Conservation (phyloP, 2,329 filamentous ascomycete genomes). For the Sphaerulina populicola region DNA sequence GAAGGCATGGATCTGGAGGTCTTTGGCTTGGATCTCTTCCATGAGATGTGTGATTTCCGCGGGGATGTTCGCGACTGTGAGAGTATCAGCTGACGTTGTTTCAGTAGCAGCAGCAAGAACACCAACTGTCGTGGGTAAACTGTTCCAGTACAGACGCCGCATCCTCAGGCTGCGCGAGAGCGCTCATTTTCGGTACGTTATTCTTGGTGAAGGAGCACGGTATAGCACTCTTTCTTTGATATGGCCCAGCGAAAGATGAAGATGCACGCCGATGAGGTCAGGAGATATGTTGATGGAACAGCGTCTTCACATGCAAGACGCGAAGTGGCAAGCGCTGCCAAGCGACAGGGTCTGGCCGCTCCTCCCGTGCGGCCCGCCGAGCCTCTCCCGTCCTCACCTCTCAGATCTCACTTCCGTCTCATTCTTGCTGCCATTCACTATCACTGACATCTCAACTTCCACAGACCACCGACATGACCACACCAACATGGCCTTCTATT, state of each 20-base stretch:
- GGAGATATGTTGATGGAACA: constrained; percentile 10
- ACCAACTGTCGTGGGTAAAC: constrained; percentile 58
- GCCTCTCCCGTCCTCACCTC: neutral
- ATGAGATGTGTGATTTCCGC: constrained; percentile 76
- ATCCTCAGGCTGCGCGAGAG: constrained; percentile 48
- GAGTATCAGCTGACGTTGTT: neutral
- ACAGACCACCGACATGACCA: neutral
- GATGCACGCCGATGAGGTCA: neutral
- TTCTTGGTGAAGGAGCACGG: neutral
- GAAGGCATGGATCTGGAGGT: constrained; percentile 62
- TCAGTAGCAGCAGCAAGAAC: neutral
- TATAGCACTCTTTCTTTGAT: neutral
- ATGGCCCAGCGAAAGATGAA: neutral
- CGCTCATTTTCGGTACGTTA: constrained; percentile 4
- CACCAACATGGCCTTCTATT: constrained; percentile 2
- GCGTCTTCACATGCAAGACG: constrained; percentile 14
- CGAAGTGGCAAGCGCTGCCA: constrained; percentile 1
- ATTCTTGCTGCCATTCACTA: neutral
- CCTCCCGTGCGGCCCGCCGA: neutral
- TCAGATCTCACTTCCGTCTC: neutral
- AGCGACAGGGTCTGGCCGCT: neutral
- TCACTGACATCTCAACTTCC: neutral
- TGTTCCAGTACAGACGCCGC: constrained; percentile 67
- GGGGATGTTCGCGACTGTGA: constrained; percentile 62
- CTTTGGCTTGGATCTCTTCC: constrained; percentile 74